phyloP scores from a whole-genome alignment of 495 filamentous ascomycete genomes.

The Chaetomium fimeti region DNA sequence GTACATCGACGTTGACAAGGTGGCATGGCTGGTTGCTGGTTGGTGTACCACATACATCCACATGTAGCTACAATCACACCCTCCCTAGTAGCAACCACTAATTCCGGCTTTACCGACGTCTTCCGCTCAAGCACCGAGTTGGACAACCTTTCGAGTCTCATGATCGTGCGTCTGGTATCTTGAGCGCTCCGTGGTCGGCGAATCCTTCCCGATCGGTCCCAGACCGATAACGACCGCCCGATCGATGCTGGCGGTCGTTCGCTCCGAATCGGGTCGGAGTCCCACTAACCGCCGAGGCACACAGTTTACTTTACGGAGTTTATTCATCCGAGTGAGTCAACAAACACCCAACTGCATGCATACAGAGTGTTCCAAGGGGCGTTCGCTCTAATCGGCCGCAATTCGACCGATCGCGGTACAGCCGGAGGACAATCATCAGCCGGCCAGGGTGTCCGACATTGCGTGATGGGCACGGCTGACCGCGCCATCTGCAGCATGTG shows the following conservation, averaged over 20 bases:
- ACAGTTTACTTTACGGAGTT: no score
- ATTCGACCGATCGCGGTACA: no score
- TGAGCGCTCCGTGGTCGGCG: not conserved
- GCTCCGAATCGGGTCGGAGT: not conserved
- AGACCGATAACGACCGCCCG: not conserved
- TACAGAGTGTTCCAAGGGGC: no score
- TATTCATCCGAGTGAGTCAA: no score
- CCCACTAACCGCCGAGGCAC: not conserved
- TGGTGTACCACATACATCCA: no score
- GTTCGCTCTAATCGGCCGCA: no score
- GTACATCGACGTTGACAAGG: not conserved
- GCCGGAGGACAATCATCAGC: not conserved
- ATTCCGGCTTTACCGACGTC: no score
- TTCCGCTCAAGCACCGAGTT: no score
- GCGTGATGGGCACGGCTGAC: not conserved
- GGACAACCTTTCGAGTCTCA: no score
- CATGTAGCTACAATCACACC: not conserved
- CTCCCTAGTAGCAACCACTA: not conserved
- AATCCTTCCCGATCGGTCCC: not conserved
- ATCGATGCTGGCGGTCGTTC: not conserved
- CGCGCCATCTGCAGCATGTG: not conserved
- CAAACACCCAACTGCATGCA: no score
- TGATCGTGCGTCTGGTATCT: not conserved
- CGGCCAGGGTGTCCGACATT: not conserved
- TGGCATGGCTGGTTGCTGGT: no score